phyloP scores from a whole-genome alignment of 2,329 filamentous ascomycete genomes.

The Bipolaris zeicola region DNA sequence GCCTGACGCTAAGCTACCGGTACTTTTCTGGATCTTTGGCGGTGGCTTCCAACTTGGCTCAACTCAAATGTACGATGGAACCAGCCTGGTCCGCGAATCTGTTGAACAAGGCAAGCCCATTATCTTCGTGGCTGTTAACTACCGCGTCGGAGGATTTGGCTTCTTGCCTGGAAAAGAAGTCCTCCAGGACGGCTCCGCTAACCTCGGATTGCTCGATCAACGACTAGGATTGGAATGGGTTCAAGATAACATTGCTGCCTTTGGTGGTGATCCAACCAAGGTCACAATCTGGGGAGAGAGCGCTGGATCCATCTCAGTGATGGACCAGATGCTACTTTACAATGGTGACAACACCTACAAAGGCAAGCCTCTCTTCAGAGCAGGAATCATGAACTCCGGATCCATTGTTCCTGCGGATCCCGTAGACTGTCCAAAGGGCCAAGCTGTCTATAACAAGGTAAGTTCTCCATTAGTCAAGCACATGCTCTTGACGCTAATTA shows the following conservation, averaged over 20 bases:
- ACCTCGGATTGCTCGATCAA: conserved; percentile 75
- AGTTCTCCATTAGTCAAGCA: not conserved
- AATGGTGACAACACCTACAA: conserved; percentile 76
- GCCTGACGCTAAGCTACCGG: conserved; percentile 50
- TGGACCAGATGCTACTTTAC: conserved; percentile 77
- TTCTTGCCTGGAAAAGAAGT: conserved; percentile 74
- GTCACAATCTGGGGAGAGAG: conserved; percentile 79
- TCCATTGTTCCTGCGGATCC: conserved; percentile 51
- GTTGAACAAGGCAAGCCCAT: conserved; percentile 65
- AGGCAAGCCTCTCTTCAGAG: conserved; percentile 74
- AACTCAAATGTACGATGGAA: conserved; percentile 50
- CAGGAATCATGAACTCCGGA: conserved; percentile 70
- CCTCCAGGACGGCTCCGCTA: conserved; percentile 68
- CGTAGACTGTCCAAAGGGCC: conserved; percentile 69
- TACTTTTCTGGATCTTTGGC: conserved; percentile 57
- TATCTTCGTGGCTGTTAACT: conserved; percentile 78
- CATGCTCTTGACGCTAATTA: conserved; percentile 59
- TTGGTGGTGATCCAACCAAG: conserved; percentile 78
- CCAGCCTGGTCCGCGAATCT: conserved; percentile 49
- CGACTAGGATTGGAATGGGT: conserved; percentile 76
- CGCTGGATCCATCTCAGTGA: conserved; percentile 66
- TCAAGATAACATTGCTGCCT: conserved; percentile 75
- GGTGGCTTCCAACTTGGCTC: conserved; percentile 49
- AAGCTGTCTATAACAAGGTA: conserved; percentile 61
- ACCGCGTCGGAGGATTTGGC: conserved; percentile 75